Base-by-base conservation (phyloP, 306 rosid genomes). In the cucumber (Cucumis sativus) region DNA sequence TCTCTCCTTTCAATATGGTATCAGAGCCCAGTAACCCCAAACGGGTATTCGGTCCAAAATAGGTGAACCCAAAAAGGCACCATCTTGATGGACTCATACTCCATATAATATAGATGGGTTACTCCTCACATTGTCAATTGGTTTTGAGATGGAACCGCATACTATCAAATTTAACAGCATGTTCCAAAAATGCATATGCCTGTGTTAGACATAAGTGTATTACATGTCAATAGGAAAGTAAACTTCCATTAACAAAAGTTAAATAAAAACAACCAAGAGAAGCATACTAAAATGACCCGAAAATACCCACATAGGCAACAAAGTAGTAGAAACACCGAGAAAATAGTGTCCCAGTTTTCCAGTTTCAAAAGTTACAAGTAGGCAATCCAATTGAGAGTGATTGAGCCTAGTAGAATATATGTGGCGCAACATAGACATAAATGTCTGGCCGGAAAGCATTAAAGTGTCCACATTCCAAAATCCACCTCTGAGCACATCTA, bases 401-500 rank as follows among this genome's bases (percentile, higher is more conserved):
- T 61, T 11, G 14, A 28, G 41, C 14, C 7, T 28, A 61, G 7
- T 28, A 28, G 40, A 14, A 61, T 61, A 61, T 59, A 33, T 8
- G 20, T 28, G 40, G 67, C 67, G 8, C 67, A 33, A 61, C 16
- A 6, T 14, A 58, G 63, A 58, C 63, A 58, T 5, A 20, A 21
- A 21, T 21, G 33, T 58, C 63, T 58, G 63, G 4, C 10, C 13
- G 15, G 63, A 58, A 21, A 7, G 33, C 63, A 58, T 58, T 21
- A 58, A 58, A 58, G 4, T 21, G 33, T 57, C 61, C 61, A 57
- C 33, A 62, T 62, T 62, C 68, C 40, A 62, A 33, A 62, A 62
- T 33, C 68, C 68, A 14, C 68, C 43, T 14, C 68, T 62, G 68
- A 62, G 68, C 68, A 62, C 68, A 62, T 62, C 68, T 62, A 62